Base-by-base conservation (phyloP, 768 basidiomycete species). In the Terana coerulea region DNA sequence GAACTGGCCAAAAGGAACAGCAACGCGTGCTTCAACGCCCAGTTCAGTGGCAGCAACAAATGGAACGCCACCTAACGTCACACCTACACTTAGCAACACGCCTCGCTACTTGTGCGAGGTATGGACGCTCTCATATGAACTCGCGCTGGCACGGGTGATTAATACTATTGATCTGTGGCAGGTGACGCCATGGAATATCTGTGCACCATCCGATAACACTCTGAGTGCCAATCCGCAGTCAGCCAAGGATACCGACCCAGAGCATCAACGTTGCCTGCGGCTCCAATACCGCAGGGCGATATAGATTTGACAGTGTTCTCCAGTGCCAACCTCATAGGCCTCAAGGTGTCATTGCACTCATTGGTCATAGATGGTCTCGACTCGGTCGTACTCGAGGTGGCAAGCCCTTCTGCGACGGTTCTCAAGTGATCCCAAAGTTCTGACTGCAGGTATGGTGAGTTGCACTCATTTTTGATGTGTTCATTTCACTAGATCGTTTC, bases 381-480 rank as follows among this genome's bases (percentile, higher is more conserved):
- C 26, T 30, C 11, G 43, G 43, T 6, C 43, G 43, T 17, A 45
- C 43, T 11, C 12, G 28, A 2, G 43, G 28, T 29, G 43, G 43
- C 43, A 45, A 30, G 25, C 43, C 43, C 10, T 45, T 45, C 43
- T 45, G 43, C 28, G 43, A 45, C 28, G 43, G 43, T n/a, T n/a
- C n/a, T n/a, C n/a, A n/a, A n/a, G n/a, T n/a, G n/a, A n/a, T n/a
- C n/a, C n/a, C n/a, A n/a, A n/a, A n/a, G n/a, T n/a, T n/a, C n/a
- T n/a, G n/a, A n/a, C n/a, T n/a, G n/a, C n/a, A n/a, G n/a, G n/a
- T n/a, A n/a, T n/a, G n/a, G n/a, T n/a, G n/a, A n/a, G n/a, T n/a
- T n/a, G n/a, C n/a, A n/a, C n/a, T n/a, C n/a, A n/a, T n/a, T n/a
- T n/a, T n/a, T n/a, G n/a, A n/a, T n/a, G n/a, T n/a, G n/a, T n/a